phyloP scores from a whole-genome alignment of 225 moss, liverwort and hornwort species.

The Polytrichum commune region DNA sequence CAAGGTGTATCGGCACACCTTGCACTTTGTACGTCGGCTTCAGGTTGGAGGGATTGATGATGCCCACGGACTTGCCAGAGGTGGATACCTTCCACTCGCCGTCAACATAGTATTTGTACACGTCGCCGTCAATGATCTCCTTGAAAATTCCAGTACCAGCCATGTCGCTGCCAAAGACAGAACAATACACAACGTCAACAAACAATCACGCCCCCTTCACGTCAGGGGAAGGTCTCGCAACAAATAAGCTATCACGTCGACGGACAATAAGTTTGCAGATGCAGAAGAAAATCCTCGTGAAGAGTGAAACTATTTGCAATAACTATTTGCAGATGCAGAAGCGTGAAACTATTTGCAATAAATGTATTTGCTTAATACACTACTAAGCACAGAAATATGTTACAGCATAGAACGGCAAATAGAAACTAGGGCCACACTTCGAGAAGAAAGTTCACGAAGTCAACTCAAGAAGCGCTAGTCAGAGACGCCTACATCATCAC shows the following conservation, averaged over 20 bases:
- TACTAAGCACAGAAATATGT: no score
- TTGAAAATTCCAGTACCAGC: conserved; percentile 71
- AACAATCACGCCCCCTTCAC: neutral
- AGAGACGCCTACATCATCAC: no score
- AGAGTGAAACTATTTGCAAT: no score
- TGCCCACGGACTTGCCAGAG: conserved; percentile 54
- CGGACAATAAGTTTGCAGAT: neutral
- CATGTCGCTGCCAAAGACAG: conserved; percentile 25
- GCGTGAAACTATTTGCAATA: no score
- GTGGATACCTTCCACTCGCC: conserved; percentile 73
- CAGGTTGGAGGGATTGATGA: conserved; percentile 70
- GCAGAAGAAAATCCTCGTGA: no score
- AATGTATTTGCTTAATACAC: no score
- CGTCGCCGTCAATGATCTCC: conserved; percentile 73
- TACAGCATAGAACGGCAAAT: no score
- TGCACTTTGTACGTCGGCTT: conserved; percentile 83
- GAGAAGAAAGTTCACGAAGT: no score
- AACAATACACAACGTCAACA: conserved; percentile 13
- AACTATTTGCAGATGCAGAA: conserved; percentile 1
- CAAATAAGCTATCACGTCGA: neutral
- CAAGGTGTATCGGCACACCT: conserved; percentile 25
- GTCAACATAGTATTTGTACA: conserved; percentile 65
- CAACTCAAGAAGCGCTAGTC: no score
- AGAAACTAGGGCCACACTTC: no score
- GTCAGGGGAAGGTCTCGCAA: neutral